These are phyloP conservation scores for Luzula sylvatica DNA, from an alignment of 176 grass and related monocot genomes.

Conservation along the genomic window DNA sequence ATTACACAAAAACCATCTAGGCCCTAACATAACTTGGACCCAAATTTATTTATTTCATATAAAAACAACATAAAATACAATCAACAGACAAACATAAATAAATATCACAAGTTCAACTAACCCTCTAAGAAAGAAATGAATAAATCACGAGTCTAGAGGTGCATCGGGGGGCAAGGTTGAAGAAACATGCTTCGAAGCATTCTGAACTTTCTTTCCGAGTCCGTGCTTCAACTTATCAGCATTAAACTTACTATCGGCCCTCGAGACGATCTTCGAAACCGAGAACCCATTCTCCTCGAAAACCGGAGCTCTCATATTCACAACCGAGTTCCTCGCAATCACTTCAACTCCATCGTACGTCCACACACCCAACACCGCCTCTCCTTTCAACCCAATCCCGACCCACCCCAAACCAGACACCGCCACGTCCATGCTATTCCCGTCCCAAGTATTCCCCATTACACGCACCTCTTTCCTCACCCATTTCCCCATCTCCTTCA, in stretches of 20 bases:
- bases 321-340: constrained; percentile 43
- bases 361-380: constrained; percentile 57
- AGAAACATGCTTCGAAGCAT: not conserved
- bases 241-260: constrained; percentile 53
- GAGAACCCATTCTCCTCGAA: constrained; percentile 87
- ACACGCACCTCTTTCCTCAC: constrained; percentile 52
- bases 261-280: constrained; percentile 63
- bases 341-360: constrained; percentile 78
- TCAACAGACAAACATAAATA: not conserved
- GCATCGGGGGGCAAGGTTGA: constrained; percentile 2
- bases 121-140: no score
- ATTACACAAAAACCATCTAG: not conserved
- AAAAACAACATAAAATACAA: no score
- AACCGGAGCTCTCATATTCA: constrained; percentile 45
- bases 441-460: constrained; percentile 58
- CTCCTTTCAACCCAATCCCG: constrained; percentile 61
- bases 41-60: not conserved
- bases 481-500: constrained; percentile 72
- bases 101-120: not conserved
- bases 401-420: constrained; percentile 83
- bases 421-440: constrained; percentile 61
- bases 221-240: constrained; percentile 38
- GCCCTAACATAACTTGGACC: not conserved
- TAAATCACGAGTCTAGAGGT: constrained; percentile 7
- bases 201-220: constrained; percentile 24